A percentile compares a stretch with the other conserved stretches of the same genome.
Evolutionary conservation across 805 yeast genomes (phyloP).

Genomic region (Metschnikowia gruessii): DNA sequence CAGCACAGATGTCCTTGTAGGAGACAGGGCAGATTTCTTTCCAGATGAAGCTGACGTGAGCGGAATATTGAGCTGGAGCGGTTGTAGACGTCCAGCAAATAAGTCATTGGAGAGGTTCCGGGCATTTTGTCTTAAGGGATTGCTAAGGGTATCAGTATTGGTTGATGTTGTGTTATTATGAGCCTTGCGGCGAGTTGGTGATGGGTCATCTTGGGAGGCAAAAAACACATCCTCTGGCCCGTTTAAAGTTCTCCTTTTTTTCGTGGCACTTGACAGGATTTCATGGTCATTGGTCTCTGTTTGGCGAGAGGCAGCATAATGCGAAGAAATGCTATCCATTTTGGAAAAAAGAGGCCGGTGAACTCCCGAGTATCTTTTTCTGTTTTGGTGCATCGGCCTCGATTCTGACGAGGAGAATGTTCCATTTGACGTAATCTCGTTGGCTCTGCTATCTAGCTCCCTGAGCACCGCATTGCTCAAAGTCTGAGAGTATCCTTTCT

Average conservation of each 20-base stretch:
- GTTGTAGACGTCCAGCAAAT: constrained; percentile 6
- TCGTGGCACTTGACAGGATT: constrained; percentile 24
- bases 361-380: constrained; percentile 31
- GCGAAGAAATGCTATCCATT: constrained; percentile 50
- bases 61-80: constrained; percentile 6
- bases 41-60: constrained; percentile 2
- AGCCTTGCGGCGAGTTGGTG: constrained; percentile 15
- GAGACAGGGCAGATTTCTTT: background rate
- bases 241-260: constrained; percentile 39
- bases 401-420: constrained; percentile 1
- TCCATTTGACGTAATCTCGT: constrained; percentile 18
- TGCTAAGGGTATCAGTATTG: background rate
- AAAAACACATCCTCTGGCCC: constrained; percentile 39
- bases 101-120: constrained; percentile 6
- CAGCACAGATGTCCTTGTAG: background rate
- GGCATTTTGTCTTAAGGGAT: background rate
- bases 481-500: constrained; percentile 21
- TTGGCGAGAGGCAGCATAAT: constrained; percentile 42
- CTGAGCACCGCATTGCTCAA: constrained; percentile 18
- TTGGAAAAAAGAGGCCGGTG: constrained; percentile 34
- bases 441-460: constrained; percentile 19
- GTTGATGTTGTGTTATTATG: background rate
- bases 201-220: constrained; percentile 13
- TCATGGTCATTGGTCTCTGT: constrained; percentile 4
- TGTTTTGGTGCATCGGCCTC: constrained; percentile 6